Base-by-base conservation (phyloP, 2,329 filamentous ascomycete genomes). In the Beauveria asiatica region DNA sequence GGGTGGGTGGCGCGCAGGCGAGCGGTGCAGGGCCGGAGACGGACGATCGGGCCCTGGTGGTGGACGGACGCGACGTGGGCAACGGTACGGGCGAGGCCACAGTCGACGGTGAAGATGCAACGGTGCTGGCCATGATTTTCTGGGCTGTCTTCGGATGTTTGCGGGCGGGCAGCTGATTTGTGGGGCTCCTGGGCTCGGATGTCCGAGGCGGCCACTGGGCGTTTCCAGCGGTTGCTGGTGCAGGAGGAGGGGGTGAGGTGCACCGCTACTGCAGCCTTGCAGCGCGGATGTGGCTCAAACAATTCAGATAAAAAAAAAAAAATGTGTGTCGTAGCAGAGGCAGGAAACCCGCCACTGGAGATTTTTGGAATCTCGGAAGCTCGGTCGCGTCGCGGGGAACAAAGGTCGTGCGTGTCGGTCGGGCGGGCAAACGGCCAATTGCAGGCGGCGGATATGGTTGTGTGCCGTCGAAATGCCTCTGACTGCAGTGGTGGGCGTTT, bases 71-170 rank as follows among this genome's bases (percentile, higher is more conserved):
- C 27, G 53, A 58, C 27, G 54, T 65, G 63, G 58, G 65, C 54
- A 62, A 41, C 63, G 58, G 68, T 61, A 66, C 70, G 63, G 60
- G 66, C 59, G 63, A 67, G 63, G 63, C 62, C 44, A 63, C 55
- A 56, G 64, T 61, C 21, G 65, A 62, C 39, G 65, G 61, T 61
- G 66, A 60, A 27, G 63, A 62, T 49, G 55, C 37, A 61, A 65
- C 58, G n/a, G 61, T 57, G 59, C 67, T 61, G 51, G 65, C 44
- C 58, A 64, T 53, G 67, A 61, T 52, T 49, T 16, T 42, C 13
- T 49, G 6, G 64, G 53, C 16, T 39, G 49, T 46, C 53, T 60
- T 55, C 51, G 46, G 59, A 59, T 59, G 62, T 48, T 49, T 48
- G 55, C 44, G 57, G 56, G 58, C 58, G 58, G 53, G 52, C 59